Evolutionary conservation across 768 basidiomycete genomes (phyloP).

Genomic region (Mycena crocata): DNA sequence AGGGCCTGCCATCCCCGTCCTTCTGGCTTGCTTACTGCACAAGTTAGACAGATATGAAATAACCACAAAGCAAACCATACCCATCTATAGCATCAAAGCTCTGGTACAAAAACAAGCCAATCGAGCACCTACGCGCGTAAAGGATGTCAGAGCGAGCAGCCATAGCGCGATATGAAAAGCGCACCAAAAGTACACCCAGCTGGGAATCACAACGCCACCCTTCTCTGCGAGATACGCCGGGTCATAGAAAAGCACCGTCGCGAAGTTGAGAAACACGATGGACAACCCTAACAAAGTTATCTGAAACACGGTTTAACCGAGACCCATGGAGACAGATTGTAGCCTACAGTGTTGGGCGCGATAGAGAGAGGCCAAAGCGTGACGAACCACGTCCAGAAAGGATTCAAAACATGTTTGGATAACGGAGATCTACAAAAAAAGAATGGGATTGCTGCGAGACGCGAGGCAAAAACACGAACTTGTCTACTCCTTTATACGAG

Average conservation of each 20-base stretch:
- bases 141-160: conserved; percentile 11
- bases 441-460: conserved; percentile 16
- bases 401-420: conserved; percentile 81
- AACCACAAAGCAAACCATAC: conserved; percentile 51
- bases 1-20: conserved; percentile 98
- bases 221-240: conserved; percentile 78
- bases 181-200: conserved; percentile 93
- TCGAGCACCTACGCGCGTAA: conserved; percentile 72
- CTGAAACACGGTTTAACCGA: conserved; percentile 52
- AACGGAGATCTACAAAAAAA: conserved; percentile 69
- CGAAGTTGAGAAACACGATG: conserved; percentile 87
- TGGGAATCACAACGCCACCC: conserved; percentile 75
- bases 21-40: conserved; percentile 89
- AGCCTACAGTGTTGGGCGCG: conserved; percentile 89
- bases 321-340: not conserved
- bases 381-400: conserved; percentile 94
- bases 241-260: conserved; percentile 87
- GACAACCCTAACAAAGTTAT: conserved; percentile 89
- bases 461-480: conserved; percentile 56
- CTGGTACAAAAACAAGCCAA: conserved; percentile 93
- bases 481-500: conserved; percentile 84
- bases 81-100: conserved; percentile 91
- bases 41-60: conserved; percentile 21
- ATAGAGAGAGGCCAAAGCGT: conserved; percentile 86
- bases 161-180: conserved; percentile 39